A percentile compares a stretch with the other conserved stretches of the same genome.
Conservation (phyloP, 75 land plant species). For the Sequoia sempervirens region DNA sequence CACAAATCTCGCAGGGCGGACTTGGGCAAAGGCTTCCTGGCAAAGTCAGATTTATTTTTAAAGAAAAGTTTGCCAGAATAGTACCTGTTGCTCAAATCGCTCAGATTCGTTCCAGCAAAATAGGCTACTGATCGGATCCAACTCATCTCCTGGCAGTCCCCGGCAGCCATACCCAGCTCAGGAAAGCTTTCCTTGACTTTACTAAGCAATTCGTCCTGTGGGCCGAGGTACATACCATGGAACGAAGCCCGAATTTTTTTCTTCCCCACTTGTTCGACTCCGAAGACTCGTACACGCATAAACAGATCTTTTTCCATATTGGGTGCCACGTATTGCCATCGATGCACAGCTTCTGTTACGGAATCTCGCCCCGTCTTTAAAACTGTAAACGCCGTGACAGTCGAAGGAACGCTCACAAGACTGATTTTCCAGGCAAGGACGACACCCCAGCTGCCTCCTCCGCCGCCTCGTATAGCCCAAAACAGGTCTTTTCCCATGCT, state of each 20-base stretch:
- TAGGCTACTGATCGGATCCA: slow-evolving; percentile 1
- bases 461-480: slow-evolving; percentile 10
- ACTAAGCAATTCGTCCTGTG: not conserved
- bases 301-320: not conserved
- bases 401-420: not conserved
- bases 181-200: not conserved
- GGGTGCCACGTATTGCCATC: slow-evolving; percentile 3
- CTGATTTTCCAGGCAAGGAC: slow-evolving; percentile 15
- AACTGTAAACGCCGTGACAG: slow-evolving; percentile 8
- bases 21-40: not conserved
- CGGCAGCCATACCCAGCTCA: slow-evolving; percentile 2
- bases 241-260: not conserved
- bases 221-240: slow-evolving; percentile 7
- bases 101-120: not conserved
- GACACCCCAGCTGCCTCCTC: slow-evolving; percentile 16
- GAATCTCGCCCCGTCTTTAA: not conserved
- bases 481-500: not conserved
- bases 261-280: not conserved
- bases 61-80: not conserved
- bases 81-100: not conserved
- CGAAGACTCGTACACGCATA: not conserved
- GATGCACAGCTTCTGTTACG: not conserved
- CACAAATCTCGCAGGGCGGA: not conserved
- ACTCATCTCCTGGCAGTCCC: not conserved
- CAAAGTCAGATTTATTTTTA: not conserved